phyloP scores from a whole-genome alignment of 2,329 filamentous ascomycete genomes.

The Zalaria obscura region DNA sequence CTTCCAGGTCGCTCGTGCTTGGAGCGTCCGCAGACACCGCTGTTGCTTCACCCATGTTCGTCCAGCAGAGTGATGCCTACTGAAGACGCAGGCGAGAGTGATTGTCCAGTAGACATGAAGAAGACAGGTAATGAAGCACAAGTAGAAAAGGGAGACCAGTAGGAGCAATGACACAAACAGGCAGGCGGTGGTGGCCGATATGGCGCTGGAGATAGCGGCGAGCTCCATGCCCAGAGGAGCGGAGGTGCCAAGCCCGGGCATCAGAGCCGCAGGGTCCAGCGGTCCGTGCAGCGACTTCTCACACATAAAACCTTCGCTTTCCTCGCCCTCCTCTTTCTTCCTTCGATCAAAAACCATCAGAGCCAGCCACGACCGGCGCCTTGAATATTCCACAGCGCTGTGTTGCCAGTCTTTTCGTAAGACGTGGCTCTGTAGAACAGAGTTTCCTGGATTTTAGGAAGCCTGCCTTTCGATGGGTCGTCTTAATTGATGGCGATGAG shows the following conservation, averaged over 20 bases:
- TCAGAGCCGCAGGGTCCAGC: no score
- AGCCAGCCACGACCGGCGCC: slow-evolving; percentile 58
- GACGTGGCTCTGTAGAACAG: slow-evolving; percentile 52
- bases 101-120: not conserved
- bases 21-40: not conserved
- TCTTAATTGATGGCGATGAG: slow-evolving; percentile 60
- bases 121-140: not conserved
- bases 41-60: not conserved
- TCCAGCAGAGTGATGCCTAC: not conserved
- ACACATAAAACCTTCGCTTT: not conserved
- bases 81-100: not conserved
- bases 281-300: no score
- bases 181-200: not conserved
- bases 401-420: slow-evolving; percentile 51
- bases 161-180: not conserved
- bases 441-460: slow-evolving; percentile 46
- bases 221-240: not conserved
- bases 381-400: slow-evolving; percentile 42
- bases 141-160: not conserved
- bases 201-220: not conserved
- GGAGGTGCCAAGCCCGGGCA: no score
- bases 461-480: slow-evolving; percentile 54
- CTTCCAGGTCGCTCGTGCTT: slow-evolving; percentile 17
- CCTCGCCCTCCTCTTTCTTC: slow-evolving; percentile 21
- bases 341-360: slow-evolving; percentile 45